phyloP scores from a whole-genome alignment of 2,329 filamentous ascomycete species.

The Fusarium haematococcum region DNA sequence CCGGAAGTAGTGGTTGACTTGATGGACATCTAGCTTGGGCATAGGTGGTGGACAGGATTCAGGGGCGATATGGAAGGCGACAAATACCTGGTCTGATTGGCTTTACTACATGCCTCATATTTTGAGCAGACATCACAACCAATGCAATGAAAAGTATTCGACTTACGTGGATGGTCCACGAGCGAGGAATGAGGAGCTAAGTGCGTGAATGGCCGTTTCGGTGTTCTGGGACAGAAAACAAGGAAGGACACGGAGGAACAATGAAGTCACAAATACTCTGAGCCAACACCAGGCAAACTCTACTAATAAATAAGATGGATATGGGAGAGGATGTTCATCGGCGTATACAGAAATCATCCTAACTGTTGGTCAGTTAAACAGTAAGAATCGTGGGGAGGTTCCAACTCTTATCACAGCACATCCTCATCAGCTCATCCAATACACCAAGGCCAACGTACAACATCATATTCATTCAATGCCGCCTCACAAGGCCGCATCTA shows the following conservation, averaged over 20 bases:
- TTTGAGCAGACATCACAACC: not conserved
- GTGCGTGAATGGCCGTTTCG: not conserved
- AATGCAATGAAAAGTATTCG: not conserved
- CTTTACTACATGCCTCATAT: not conserved
- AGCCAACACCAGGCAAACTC: not conserved
- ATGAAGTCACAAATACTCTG: not conserved
- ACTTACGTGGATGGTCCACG: not conserved
- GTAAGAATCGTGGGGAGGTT: not conserved
- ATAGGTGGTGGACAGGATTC: not conserved
- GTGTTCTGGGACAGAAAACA: no score
- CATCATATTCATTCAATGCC: slow-evolving; percentile 21
- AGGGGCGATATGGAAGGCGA: not conserved
- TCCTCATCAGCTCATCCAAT: not conserved
- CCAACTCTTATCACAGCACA: not conserved
- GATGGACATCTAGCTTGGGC: not conserved
- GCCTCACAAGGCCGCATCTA: slow-evolving; percentile 33
- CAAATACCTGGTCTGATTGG: not conserved
- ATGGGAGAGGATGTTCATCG: not conserved
- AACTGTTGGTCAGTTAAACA: not conserved
- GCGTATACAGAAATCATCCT: not conserved
- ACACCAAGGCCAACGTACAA: not conserved
- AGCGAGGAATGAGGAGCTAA: not conserved
- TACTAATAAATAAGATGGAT: not conserved
- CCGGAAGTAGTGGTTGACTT: not conserved
- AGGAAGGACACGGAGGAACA: not conserved